Evolutionary conservation across 1,139 yeast species (phyloP).

Genomic region (Sugiyamaella sp.): DNA sequence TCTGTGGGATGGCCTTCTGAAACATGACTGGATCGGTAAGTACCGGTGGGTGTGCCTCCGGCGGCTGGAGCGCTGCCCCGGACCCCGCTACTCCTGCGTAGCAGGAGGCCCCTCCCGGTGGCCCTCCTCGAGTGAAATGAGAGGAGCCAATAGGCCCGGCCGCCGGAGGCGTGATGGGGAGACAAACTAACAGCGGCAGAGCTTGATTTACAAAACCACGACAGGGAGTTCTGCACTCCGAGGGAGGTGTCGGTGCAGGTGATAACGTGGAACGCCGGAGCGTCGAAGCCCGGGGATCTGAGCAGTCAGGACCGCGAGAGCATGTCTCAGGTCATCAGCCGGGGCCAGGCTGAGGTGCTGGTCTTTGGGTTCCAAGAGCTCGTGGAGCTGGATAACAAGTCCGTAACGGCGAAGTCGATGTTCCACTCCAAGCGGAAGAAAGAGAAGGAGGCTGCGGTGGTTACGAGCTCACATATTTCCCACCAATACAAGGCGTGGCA

Average conservation of each 20-base stretch:
- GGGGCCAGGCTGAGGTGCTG: slow-evolving; percentile 62
- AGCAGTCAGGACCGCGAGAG: slow-evolving; percentile 31
- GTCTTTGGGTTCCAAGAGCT: slow-evolving; percentile 93
- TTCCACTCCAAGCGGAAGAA: slow-evolving; percentile 49
- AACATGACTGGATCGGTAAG: slow-evolving; percentile 43
- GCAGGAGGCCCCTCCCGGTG: neutral
- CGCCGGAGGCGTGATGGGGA: neutral
- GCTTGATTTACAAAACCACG: slow-evolving; percentile 38
- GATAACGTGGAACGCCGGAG: slow-evolving; percentile 51
- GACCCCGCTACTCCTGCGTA: neutral
- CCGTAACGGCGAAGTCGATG: slow-evolving; percentile 69
- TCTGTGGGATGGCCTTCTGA: slow-evolving; percentile 45
- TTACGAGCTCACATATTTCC: slow-evolving; percentile 41
- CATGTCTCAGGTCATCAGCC: slow-evolving; percentile 21
- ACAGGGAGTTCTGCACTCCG: slow-evolving; percentile 38
- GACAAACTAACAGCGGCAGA: slow-evolving; percentile 24
- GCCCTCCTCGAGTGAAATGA: neutral
- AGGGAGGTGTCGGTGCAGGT: slow-evolving; percentile 38
- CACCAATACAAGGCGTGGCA: slow-evolving; percentile 48
- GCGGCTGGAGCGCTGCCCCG: slow-evolving; percentile 1
- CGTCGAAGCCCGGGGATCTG: slow-evolving; percentile 43
- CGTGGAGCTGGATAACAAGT: slow-evolving; percentile 86
- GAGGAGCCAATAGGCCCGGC: neutral
- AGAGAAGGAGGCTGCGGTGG: slow-evolving; percentile 32
- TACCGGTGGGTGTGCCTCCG: neutral